These are phyloP conservation scores for Leersia perrieri DNA, from an alignment of 176 grass and related monocot species.

Conservation along the genomic window DNA sequence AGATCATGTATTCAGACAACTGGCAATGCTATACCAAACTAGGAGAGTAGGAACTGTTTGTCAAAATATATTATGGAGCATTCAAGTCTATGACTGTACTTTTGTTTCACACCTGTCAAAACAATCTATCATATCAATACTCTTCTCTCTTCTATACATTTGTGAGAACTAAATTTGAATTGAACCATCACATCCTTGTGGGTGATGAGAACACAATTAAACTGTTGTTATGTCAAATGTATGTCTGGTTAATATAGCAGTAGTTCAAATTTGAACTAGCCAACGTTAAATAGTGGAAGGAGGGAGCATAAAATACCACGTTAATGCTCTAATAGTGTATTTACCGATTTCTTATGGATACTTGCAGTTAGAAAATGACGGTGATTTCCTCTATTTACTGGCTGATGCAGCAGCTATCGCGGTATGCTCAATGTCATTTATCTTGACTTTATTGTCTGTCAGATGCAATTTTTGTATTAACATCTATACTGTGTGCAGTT, in stretches of 20 bases:
- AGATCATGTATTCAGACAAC: background rate
- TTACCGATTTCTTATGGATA: conserved; percentile 1
- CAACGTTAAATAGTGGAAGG: too few relatives aligned
- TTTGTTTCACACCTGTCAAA: conserved; percentile 15
- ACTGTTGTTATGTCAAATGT: background rate
- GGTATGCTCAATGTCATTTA: conserved; percentile 50
- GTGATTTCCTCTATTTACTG: conserved; percentile 85
- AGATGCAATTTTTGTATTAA: conserved; percentile 25
- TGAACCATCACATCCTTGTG: background rate
- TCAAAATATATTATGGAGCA: conserved; percentile 16
- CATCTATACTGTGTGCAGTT: conserved; percentile 58
- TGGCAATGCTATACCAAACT: background rate
- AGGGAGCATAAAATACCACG: background rate
- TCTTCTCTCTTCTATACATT: conserved; percentile 14
- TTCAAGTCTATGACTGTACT: background rate
- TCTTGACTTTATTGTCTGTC: conserved; percentile 19
- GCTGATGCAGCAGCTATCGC: conserved; percentile 84
- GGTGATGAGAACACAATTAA: conserved; percentile 20
- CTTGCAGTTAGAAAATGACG: conserved; percentile 83
- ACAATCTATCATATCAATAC: conserved; percentile 1
- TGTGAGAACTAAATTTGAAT: background rate
- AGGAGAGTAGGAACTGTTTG: background rate
- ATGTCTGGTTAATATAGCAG: too few relatives aligned
- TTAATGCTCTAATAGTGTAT: background rate
- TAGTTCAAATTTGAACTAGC: too few relatives aligned